Conservation (phyloP, 176 grass and related monocot genomes). For the Microstegium vimineum region DNA sequence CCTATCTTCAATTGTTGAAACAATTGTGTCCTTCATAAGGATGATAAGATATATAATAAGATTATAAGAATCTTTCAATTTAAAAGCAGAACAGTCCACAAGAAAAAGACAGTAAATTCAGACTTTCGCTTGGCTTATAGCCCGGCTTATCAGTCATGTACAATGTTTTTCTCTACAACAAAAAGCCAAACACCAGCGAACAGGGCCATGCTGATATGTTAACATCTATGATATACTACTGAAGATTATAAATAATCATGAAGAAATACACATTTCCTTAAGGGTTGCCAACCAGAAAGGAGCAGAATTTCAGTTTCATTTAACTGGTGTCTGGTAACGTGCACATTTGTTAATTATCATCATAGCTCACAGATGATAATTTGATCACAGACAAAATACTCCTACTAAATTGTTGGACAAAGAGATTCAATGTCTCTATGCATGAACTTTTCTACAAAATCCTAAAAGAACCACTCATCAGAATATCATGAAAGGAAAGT, state of each 20-base stretch:
- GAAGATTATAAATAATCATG: background rate
- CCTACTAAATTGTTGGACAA: background rate
- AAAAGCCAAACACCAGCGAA: too few species aligned
- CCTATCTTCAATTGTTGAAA: slow-evolving; percentile 76
- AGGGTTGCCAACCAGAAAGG: slow-evolving; percentile 6
- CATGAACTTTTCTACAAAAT: background rate
- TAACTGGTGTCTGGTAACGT: background rate
- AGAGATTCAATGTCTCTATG: background rate
- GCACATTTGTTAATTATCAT: background rate
- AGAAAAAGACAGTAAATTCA: slow-evolving; percentile 1
- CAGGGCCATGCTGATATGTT: background rate
- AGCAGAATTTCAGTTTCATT: background rate
- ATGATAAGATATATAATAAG: slow-evolving; percentile 9
- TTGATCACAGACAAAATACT: background rate
- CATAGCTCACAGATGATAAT: background rate
- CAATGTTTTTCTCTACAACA: too few species aligned
- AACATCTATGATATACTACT: background rate
- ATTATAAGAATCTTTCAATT: background rate
- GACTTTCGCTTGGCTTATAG: too few species aligned
- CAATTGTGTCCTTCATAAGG: slow-evolving; percentile 50
- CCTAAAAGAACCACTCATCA: background rate
- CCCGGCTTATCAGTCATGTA: too few species aligned
- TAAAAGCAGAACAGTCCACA: slow-evolving; percentile 18
- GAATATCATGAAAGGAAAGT: slow-evolving; percentile 12
- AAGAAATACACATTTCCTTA: background rate